phyloP scores from a whole-genome alignment of 2,329 filamentous ascomycete genomes.

The Stagonosporopsis chrysanthemi region DNA sequence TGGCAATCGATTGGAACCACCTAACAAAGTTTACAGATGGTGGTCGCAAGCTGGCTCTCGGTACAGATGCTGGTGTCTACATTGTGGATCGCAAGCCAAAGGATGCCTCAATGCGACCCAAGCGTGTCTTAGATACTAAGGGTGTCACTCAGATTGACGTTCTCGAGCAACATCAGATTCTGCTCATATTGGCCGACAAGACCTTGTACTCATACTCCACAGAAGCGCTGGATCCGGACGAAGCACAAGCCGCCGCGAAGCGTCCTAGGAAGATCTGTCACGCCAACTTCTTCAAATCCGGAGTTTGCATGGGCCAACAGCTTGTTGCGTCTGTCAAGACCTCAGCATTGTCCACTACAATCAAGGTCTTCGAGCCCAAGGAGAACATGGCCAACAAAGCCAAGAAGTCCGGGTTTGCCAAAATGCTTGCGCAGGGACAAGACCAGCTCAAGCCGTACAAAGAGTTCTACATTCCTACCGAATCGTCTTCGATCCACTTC shows the following conservation, averaged over 20 bases:
- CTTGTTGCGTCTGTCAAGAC: slow-evolving; percentile 97
- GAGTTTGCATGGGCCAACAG: slow-evolving; percentile 91
- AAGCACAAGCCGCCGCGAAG: slow-evolving; percentile 76
- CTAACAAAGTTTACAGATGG: slow-evolving; percentile 70
- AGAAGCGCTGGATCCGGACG: slow-evolving; percentile 83
- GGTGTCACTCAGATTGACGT: slow-evolving; percentile 96
- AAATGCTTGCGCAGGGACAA: slow-evolving; percentile 93
- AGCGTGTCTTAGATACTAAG: slow-evolving; percentile 82
- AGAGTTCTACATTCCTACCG: slow-evolving; percentile 98
- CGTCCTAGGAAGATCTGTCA: slow-evolving; percentile 96
- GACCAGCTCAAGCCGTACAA: slow-evolving; percentile 85
- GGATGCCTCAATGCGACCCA: slow-evolving; percentile 75
- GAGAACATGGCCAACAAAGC: slow-evolving; percentile 92
- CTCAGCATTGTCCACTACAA: slow-evolving; percentile 88
- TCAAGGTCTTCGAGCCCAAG: slow-evolving; percentile 99
- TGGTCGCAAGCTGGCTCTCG: slow-evolving; percentile 91
- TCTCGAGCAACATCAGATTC: slow-evolving; percentile 89
- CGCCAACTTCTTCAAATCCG: slow-evolving; percentile 98
- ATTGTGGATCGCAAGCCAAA: slow-evolving; percentile 89
- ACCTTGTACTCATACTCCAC: slow-evolving; percentile 89
- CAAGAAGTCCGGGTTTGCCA: slow-evolving; percentile 93
- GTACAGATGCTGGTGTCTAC: slow-evolving; percentile 93
- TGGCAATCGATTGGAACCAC: not conserved
- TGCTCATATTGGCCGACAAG: slow-evolving; percentile 92
- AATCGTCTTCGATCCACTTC: slow-evolving; percentile 98